Base-by-base conservation (phyloP, 148 eudicot species). In the Dysphania ambrosioides region DNA sequence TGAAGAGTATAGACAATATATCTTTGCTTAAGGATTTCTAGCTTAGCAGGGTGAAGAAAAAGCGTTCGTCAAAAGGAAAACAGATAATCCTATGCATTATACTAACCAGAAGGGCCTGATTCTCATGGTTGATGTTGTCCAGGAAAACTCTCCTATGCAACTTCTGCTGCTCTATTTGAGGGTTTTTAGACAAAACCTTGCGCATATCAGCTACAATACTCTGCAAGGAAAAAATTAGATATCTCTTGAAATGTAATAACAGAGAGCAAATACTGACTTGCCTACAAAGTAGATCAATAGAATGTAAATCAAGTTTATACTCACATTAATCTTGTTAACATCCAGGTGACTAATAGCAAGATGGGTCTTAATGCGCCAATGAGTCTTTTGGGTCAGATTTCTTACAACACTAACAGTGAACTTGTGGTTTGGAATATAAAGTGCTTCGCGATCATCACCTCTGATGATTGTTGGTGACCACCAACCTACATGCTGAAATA, bases 141-240 rank as follows among this genome's bases (percentile, higher is more conserved):
- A 93, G 55, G 79, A 93, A 93, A 76, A 89, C 89, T 88, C 98
- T 89, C 81, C 98, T 87, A 68, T 93, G 98, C 87, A 93, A 85
- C 83, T 78, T 91, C 82, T 91, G 88, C 77, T 93, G 98, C 83
- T 93, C 98, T 32, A 93, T 92, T 76, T 91, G 92, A 72, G 93
- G 94, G 84, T 91, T 89, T 82, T 93, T 93, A 19, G 97, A 86
- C 86, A 93, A 84, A 35, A 93, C 93, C 82, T 93, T 93, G 57
- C 98, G 92, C 98, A 93, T 93, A 78, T 93, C 98, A 72, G 98
- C 97, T 66, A 93, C 97, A 72, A 93, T 91, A 80, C 57, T 88
- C 98, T 93, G 90, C 82, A 80, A 30, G 61, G 32, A 61, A 51
- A 32, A 30, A n/a, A 38, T 51, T 41, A 47, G 53, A 47, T 5